Evolutionary conservation across 73 alveolate genomes (phyloP).

Genomic region (Paramecium primaurelia): DNA sequence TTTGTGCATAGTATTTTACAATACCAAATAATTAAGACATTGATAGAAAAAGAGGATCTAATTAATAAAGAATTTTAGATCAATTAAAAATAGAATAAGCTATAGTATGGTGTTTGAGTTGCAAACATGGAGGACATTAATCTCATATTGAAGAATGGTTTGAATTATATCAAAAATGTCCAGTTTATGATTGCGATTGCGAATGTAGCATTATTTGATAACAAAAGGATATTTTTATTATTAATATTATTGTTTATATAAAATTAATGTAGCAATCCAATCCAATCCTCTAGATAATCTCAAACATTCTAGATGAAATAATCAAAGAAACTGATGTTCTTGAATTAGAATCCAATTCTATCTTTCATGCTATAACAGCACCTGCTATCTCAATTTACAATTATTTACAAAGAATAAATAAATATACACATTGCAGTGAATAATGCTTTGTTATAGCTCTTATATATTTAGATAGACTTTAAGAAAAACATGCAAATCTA

Average conservation of each 20-base stretch:
- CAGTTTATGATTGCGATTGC: slow-evolving; percentile 12
- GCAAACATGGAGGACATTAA: slow-evolving; percentile 40
- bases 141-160: slow-evolving; percentile 28
- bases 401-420: slow-evolving; percentile 67
- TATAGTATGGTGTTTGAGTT: neutral
- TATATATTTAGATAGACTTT: slow-evolving; percentile 74
- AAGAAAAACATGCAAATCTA: slow-evolving; percentile 56
- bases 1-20: neutral
- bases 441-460: slow-evolving; percentile 64
- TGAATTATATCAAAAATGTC: neutral
- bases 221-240: neutral
- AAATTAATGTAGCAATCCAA: neutral
- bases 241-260: neutral
- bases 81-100: neutral
- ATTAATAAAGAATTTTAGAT: neutral
- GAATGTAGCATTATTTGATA: slow-evolving; percentile 19
- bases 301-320: slow-evolving; percentile 36
- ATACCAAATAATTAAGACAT: neutral
- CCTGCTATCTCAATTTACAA: slow-evolving; percentile 70
- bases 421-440: slow-evolving; percentile 70
- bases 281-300: slow-evolving; percentile 4
- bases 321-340: slow-evolving; percentile 9
- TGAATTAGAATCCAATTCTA: neutral
- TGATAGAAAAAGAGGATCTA: slow-evolving; percentile 6
- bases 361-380: slow-evolving; percentile 50